Conservation (phyloP, 495 filamentous ascomycete genomes). For the Cryomyces minteri region DNA sequence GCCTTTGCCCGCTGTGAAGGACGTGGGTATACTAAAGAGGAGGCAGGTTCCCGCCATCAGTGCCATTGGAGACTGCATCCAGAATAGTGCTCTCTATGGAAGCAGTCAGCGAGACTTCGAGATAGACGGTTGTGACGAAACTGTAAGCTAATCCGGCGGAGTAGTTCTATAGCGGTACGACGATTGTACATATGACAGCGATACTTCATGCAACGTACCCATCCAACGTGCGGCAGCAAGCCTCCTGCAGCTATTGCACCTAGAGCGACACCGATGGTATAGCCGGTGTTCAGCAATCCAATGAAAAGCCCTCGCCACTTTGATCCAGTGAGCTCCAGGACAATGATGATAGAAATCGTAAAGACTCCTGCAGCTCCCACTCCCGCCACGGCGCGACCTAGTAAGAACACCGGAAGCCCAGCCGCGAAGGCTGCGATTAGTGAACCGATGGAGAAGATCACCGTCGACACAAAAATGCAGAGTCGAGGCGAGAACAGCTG, state of each 20-base stretch:
- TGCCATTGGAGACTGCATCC: too few species aligned
- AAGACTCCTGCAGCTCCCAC: slow-evolving; percentile 47
- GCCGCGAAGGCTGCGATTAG: slow-evolving; percentile 40
- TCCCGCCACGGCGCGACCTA: slow-evolving; percentile 45
- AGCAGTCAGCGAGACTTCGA: too few species aligned
- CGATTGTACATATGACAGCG: too few species aligned
- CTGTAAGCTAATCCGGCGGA: too few species aligned
- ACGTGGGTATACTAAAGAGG: too few species aligned
- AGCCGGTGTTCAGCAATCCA: slow-evolving; percentile 45
- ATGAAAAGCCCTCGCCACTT: slow-evolving; percentile 49
- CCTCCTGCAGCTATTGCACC: slow-evolving; percentile 55
- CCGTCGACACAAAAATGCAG: slow-evolving; percentile 36
- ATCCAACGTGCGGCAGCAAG: slow-evolving; percentile 40
- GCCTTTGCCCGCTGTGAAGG: too few species aligned
- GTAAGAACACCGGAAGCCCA: slow-evolving; percentile 38
- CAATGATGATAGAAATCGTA: slow-evolving; percentile 47
- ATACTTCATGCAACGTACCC: slow-evolving; percentile 33
- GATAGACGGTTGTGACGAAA: too few species aligned
- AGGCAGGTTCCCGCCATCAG: too few species aligned
- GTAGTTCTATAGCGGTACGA: too few species aligned
- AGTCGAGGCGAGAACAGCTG: slow-evolving; percentile 46
- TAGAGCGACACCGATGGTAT: slow-evolving; percentile 48
- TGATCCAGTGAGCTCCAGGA: slow-evolving; percentile 44
- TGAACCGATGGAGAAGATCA: slow-evolving; percentile 39
- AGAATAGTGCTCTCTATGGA: too few species aligned